Percentiles rank a stretch among this genome's conserved stretches.
Evolutionary conservation across 208 protist genomes (phyloP).

Genomic region (Trypanosoma scelopori): DNA sequence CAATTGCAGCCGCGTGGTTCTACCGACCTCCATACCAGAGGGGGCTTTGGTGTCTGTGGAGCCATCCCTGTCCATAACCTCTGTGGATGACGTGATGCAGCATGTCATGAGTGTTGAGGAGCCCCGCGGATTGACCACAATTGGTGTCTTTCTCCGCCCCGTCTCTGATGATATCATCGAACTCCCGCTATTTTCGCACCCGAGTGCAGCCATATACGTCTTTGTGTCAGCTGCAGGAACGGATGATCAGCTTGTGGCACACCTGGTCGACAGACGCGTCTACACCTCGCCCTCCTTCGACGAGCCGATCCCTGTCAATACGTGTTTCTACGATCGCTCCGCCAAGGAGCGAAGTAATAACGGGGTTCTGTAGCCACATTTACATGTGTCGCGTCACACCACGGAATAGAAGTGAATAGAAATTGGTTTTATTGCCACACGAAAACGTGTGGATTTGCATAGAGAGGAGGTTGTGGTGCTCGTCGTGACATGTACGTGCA

Average conservation of each 20-base stretch:
- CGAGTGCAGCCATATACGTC: slow-evolving; percentile 58
- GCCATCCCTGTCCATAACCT: slow-evolving; percentile 46
- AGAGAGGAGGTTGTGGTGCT: too few relatives aligned
- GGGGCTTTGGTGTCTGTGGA: slow-evolving; percentile 35
- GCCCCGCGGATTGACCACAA: slow-evolving; percentile 36
- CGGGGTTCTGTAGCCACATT: too few relatives aligned
- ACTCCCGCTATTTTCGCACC: slow-evolving; percentile 52
- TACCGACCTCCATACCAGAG: slow-evolving; percentile 39
- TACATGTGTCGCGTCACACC: too few relatives aligned
- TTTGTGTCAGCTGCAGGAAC: slow-evolving; percentile 40
- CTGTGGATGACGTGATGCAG: slow-evolving; percentile 48
- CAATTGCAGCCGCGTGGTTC: slow-evolving; percentile 54
- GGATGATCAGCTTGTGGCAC: slow-evolving; percentile 30
- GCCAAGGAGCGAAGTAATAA: slow-evolving; percentile 40
- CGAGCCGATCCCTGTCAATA: slow-evolving; percentile 52
- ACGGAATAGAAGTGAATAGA: too few relatives aligned
- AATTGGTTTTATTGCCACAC: too few relatives aligned
- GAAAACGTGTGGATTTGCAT: too few relatives aligned
- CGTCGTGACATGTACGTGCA: too few relatives aligned
- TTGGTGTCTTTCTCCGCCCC: slow-evolving; percentile 45
- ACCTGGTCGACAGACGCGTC: slow-evolving; percentile 31
- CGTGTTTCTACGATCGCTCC: slow-evolving; percentile 76
- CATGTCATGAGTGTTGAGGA: slow-evolving; percentile 39
- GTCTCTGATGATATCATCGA: slow-evolving; percentile 34
- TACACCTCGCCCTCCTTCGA: slow-evolving; percentile 29